Conservation (phyloP, 2,329 filamentous ascomycete species). For the Venturiaceae sp. region DNA sequence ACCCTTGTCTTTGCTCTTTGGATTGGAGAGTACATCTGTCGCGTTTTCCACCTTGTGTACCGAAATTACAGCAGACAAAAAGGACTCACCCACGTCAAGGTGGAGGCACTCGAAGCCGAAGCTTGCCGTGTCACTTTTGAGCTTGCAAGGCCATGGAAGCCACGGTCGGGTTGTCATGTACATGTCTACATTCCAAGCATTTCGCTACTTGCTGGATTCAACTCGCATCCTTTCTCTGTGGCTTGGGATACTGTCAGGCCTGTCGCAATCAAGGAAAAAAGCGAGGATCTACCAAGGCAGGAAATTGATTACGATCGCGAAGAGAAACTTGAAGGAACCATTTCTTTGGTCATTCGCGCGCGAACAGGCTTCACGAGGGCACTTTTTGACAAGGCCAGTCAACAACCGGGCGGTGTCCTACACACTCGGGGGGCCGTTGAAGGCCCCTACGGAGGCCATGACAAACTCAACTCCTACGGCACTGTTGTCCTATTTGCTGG, state of each 20-base stretch:
- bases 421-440: constrained; percentile 59
- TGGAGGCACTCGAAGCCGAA: constrained; percentile 50
- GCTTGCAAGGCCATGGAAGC: constrained; percentile 42
- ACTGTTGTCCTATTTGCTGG: constrained; percentile 72
- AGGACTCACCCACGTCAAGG: constrained; percentile 40
- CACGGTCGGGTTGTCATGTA: constrained; percentile 48
- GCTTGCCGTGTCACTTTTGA: constrained; percentile 53
- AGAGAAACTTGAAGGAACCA: constrained; percentile 18
- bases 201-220: constrained; percentile 33
- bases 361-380: constrained; percentile 64
- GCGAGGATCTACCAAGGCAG: neutral
- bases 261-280: neutral
- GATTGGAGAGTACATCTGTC: constrained; percentile 52
- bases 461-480: constrained; percentile 64
- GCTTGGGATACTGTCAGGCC: constrained; percentile 25
- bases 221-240: constrained; percentile 40
- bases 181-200: constrained; percentile 50
- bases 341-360: constrained; percentile 65
- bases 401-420: constrained; percentile 37
- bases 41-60: constrained; percentile 39
- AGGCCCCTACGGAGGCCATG: constrained; percentile 65
- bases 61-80: constrained; percentile 42
- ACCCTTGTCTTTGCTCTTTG: constrained; percentile 67
- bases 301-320: constrained; percentile 5
- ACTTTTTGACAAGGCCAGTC: constrained; percentile 55